phyloP scores from a whole-genome alignment of 2,329 filamentous ascomycete genomes.

The Claviceps digitariae region DNA sequence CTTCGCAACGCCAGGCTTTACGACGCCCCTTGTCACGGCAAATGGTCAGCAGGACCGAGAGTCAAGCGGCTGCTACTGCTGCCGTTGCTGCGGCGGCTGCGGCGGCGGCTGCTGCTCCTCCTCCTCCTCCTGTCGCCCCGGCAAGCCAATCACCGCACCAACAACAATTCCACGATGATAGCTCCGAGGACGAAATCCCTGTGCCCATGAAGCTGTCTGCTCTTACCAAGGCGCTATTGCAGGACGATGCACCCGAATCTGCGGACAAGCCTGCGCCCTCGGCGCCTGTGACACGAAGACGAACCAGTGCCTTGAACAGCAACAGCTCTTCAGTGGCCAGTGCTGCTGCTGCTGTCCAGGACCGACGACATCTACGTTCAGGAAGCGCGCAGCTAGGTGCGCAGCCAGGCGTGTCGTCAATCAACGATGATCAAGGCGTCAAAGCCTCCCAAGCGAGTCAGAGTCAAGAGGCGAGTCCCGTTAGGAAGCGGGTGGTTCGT shows the following conservation, averaged over 20 bases:
- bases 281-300: conserved; percentile 34
- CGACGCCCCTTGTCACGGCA: conserved; percentile 35
- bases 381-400: conserved; percentile 30
- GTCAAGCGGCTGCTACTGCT: conserved; percentile 23
- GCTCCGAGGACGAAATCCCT: conserved; percentile 87
- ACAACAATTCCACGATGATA: conserved; percentile 52
- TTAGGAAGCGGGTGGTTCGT: conserved; percentile 43
- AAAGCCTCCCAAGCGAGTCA: conserved; percentile 5
- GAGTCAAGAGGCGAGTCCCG: conserved; percentile 37
- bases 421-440: conserved; percentile 10
- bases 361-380: conserved; percentile 32
- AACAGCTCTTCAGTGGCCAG: conserved; percentile 25
- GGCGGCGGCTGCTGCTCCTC: conserved; percentile 11
- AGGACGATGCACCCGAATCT: conserved; percentile 42
- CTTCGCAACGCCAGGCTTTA: conserved; percentile 42
- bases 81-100: too few relatives aligned
- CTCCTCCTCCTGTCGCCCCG: conserved; percentile 8
- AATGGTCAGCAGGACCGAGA: conserved; percentile 30
- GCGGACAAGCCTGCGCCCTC: conserved; percentile 26
- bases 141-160: conserved; percentile 25
- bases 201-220: conserved; percentile 90
- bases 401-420: conserved; percentile 22
- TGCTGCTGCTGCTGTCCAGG: conserved; percentile 21
- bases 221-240: conserved; percentile 73
- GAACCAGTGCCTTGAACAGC: conserved; percentile 32